Percentiles rank a stretch among this genome's conserved stretches.
These are phyloP conservation scores for Euphrasia arctica DNA, from an alignment of 305 asterid genomes.

Conservation along the genomic window DNA sequence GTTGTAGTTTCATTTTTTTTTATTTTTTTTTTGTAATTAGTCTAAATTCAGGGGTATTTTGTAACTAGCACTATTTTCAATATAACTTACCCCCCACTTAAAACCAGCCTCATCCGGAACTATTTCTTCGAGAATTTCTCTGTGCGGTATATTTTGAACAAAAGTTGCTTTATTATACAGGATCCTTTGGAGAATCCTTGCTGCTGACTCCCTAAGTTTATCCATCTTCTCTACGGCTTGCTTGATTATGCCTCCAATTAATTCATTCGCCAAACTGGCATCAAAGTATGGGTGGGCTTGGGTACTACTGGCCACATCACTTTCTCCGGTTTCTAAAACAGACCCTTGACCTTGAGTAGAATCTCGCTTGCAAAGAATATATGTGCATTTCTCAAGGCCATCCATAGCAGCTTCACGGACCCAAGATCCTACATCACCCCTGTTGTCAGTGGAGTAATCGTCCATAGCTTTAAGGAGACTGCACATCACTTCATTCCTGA, in stretches of 20 bases:
- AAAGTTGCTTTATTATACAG: constrained; percentile 49
- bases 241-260: constrained; percentile 73
- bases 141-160: constrained; percentile 65
- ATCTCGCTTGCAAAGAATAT: constrained; percentile 69
- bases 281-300: constrained; percentile 45
- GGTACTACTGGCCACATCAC: constrained; percentile 30
- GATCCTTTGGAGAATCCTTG: constrained; percentile 72
- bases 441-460: constrained; percentile 92
- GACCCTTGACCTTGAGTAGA: constrained; percentile 34
- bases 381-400: constrained; percentile 90
- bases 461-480: constrained; percentile 82
- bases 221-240: constrained; percentile 99
- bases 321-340: constrained; percentile 29
- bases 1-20: background rate
- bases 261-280: constrained; percentile 52
- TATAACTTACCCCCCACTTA: constrained; percentile 78
- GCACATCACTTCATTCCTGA: constrained; percentile 75
- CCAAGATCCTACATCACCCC: constrained; percentile 99
- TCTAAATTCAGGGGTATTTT: background rate
- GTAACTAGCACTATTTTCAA: background rate
- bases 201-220: constrained; percentile 82
- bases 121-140: constrained; percentile 59
- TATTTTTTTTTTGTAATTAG: background rate
- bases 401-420: constrained; percentile 96
- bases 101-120: constrained; percentile 56